phyloP scores from a whole-genome alignment of 306 rosid genomes.

The Sechiopsis laciniata region DNA sequence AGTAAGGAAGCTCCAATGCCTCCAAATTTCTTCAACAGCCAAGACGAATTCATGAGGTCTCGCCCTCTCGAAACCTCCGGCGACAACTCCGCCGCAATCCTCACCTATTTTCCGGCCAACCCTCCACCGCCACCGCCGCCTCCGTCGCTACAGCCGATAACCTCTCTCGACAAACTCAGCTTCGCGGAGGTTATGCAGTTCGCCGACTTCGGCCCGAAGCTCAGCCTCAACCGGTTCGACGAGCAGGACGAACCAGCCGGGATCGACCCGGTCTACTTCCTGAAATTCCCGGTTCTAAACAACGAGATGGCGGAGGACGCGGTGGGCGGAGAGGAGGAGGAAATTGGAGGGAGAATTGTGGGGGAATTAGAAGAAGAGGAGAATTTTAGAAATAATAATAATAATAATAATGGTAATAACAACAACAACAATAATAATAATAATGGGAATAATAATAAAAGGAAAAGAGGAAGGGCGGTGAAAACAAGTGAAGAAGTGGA shows the following conservation, averaged over 20 bases:
- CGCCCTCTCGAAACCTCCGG: constrained; percentile 38
- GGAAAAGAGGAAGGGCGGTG: constrained; percentile 60
- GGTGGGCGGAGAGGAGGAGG: constrained; percentile 7
- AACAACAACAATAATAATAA: too few relatives aligned
- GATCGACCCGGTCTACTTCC: constrained; percentile 74
- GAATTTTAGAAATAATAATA: neutral
- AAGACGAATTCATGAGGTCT: constrained; percentile 40
- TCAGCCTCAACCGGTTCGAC: constrained; percentile 41
- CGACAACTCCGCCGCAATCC: constrained; percentile 29
- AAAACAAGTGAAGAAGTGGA: constrained; percentile 87
- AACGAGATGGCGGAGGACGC: constrained; percentile 34
- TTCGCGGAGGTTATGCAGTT: constrained; percentile 93
- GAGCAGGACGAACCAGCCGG: constrained; percentile 26
- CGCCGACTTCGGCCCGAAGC: constrained; percentile 83
- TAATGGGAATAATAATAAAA: constrained; percentile 67
- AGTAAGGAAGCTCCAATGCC: constrained; percentile 43
- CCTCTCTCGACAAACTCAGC: constrained; percentile 57
- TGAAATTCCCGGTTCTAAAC: constrained; percentile 77
- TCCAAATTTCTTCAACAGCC: constrained; percentile 39
- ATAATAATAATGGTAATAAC: too few relatives aligned
- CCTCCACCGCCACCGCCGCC: constrained; percentile 16
- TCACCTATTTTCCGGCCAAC: constrained; percentile 41
- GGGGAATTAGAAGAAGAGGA: constrained; percentile 29
- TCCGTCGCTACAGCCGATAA: constrained; percentile 24
- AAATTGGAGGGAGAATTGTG: constrained; percentile 21